These are phyloP conservation scores for Thraustochytrium striatum DNA, from an alignment of 352 stramenopile genomes.

Conservation along the genomic window DNA sequence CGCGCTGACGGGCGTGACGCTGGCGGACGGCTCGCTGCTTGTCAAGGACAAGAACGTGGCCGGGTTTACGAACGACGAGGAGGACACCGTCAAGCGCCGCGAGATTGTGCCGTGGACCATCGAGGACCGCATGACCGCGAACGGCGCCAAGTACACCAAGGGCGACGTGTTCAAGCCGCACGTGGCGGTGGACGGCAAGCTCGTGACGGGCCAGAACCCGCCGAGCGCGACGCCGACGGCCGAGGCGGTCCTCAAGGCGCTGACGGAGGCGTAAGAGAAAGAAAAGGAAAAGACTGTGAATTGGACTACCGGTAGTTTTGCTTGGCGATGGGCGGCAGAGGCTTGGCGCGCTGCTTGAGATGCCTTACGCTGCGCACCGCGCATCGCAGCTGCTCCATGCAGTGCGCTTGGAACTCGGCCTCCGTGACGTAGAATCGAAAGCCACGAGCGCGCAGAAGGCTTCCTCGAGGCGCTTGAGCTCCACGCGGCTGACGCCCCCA, in stretches of 20 bases:
- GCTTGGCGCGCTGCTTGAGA: too few species aligned
- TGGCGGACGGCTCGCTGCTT: conserved; percentile 57
- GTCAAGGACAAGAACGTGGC: conserved; percentile 60
- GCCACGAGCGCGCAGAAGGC: not conserved
- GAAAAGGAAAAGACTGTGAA: too few species aligned
- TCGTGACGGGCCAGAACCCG: conserved; percentile 70
- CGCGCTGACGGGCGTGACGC: conserved; percentile 57
- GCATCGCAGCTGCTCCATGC: conserved; percentile 43
- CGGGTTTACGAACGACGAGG: conserved; percentile 66
- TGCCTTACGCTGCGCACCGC: conserved; percentile 18
- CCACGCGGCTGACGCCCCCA: not conserved
- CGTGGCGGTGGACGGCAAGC: conserved; percentile 62
- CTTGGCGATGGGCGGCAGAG: too few species aligned
- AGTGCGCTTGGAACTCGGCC: conserved; percentile 37
- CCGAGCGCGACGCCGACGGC: conserved; percentile 56
- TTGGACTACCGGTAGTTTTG: too few species aligned
- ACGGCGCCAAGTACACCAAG: conserved; percentile 63
- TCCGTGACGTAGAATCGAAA: conserved; percentile 30
- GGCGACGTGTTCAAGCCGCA: conserved; percentile 60
- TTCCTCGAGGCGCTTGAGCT: conserved; percentile 2
- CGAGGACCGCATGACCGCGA: conserved; percentile 62
- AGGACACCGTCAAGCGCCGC: conserved; percentile 58
- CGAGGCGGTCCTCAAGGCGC: conserved; percentile 57
- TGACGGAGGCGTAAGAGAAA: too few species aligned
- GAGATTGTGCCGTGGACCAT: conserved; percentile 61